These are phyloP conservation scores for Hypoxylon sp. DNA, from an alignment of 2,329 filamentous ascomycete genomes.

Conservation along the genomic window DNA sequence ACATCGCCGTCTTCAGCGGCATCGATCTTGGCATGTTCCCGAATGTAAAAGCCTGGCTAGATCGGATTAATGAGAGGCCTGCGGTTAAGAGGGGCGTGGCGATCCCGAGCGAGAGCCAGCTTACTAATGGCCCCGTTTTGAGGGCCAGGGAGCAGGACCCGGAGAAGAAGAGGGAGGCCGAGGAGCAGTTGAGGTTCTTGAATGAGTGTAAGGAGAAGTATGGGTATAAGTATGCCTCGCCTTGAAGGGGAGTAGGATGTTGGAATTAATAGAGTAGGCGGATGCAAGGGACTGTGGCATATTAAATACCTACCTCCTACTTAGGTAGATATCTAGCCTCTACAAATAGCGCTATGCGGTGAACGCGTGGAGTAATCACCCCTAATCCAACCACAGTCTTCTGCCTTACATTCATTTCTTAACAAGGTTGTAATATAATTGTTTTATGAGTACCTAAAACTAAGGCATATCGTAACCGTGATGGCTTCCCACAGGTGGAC, in stretches of 20 bases:
- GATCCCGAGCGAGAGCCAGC: conserved; percentile 65
- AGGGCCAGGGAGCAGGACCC: conserved; percentile 62
- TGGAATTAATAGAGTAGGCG: background rate
- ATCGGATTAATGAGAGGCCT: conserved; percentile 70
- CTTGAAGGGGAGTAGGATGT: conserved; percentile 47
- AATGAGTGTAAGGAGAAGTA: conserved; percentile 63
- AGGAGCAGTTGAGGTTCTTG: conserved; percentile 56
- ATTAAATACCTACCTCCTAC: no score
- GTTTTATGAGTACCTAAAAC: background rate
- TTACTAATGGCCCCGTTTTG: conserved; percentile 60
- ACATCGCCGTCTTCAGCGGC: conserved; percentile 70
- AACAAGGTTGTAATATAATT: conserved; percentile 7
- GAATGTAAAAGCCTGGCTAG: conserved; percentile 76
- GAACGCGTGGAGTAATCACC: background rate
- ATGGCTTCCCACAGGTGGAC: conserved; percentile 39
- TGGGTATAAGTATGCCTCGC: conserved; percentile 64
- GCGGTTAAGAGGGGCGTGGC: conserved; percentile 75
- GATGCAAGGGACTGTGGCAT: background rate
- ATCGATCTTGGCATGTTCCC: conserved; percentile 76
- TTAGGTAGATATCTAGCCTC: background rate
- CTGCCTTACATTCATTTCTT: conserved; percentile 3
- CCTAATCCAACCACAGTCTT: background rate
- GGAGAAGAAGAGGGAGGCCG: conserved; percentile 63
- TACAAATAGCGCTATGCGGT: background rate
- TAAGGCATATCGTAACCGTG: background rate